Percentiles rank a stretch among this genome's conserved stretches.
Conservation (phyloP, 176 grass and related monocot genomes). For the Panicum miliaceum region DNA sequence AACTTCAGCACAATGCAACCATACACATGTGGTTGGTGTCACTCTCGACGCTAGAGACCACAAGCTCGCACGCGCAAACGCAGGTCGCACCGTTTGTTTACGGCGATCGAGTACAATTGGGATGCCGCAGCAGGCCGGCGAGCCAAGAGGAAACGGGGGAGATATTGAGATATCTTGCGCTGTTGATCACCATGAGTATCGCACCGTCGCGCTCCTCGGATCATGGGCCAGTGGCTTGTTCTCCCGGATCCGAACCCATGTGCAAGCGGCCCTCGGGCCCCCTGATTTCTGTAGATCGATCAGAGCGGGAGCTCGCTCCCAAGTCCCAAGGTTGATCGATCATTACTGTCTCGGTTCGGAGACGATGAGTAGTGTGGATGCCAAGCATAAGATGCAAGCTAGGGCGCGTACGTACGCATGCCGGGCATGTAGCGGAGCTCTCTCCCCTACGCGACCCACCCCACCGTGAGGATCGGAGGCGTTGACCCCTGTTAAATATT, state of each 20-base stretch:
- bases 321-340: slow-evolving; percentile 55
- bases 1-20: background rate
- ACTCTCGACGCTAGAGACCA: slow-evolving; percentile 4
- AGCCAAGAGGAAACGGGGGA: background rate
- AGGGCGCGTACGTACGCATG: slow-evolving; percentile 20
- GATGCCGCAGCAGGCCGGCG: slow-evolving; percentile 6
- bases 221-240: slow-evolving; percentile 50
- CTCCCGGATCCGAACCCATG: slow-evolving; percentile 51
- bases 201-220: slow-evolving; percentile 41
- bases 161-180: slow-evolving; percentile 32
- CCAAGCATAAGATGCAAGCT: slow-evolving; percentile 36
- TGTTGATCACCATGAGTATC: slow-evolving; percentile 8
- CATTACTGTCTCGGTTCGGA: slow-evolving; percentile 20
- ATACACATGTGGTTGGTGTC: background rate
- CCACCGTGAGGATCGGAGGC: background rate
- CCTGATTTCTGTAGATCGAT: slow-evolving; percentile 40
- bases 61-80: background rate
- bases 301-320: slow-evolving; percentile 29
- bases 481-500: slow-evolving; percentile 52
- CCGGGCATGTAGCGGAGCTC: slow-evolving; percentile 33
- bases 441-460: slow-evolving; percentile 44
- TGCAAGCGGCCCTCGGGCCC: slow-evolving; percentile 43
- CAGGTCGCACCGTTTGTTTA: slow-evolving; percentile 32
- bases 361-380: slow-evolving; percentile 10
- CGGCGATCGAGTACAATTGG: slow-evolving; percentile 49